phyloP scores from a whole-genome alignment of 1,284 basidiomycete genomes.

The Papiliotrema flavescens region DNA sequence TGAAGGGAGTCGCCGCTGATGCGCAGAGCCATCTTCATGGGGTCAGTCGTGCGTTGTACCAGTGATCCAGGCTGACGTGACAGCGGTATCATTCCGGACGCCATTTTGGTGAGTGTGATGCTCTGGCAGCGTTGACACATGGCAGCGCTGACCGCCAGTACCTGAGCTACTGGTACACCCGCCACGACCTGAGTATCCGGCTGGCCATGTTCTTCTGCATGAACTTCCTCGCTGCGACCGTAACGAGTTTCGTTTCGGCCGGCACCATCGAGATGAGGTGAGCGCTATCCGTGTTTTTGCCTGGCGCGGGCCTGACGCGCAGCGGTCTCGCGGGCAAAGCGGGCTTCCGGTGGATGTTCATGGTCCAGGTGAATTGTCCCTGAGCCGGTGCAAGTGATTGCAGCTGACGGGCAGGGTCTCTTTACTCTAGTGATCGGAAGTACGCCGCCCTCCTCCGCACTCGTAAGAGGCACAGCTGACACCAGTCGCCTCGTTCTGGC shows the following conservation, averaged over 20 bases:
- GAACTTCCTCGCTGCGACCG: constrained; percentile 55
- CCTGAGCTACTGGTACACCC: constrained; percentile 60
- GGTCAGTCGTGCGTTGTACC: no score
- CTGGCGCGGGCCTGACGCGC: no score
- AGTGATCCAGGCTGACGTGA: no score
- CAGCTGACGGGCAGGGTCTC: not conserved
- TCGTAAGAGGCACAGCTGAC: not conserved
- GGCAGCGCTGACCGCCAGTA: no score
- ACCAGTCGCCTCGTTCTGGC: not conserved
- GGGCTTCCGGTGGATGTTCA: constrained; percentile 47
- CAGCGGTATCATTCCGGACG: no score
- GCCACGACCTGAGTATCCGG: constrained; percentile 62
- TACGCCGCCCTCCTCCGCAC: not conserved
- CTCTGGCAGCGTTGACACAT: no score
- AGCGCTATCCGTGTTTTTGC: no score
- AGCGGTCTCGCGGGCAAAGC: constrained; percentile 56
- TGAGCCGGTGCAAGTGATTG: no score
- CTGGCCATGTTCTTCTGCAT: constrained; percentile 64
- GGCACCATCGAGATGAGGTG: constrained; percentile 57
- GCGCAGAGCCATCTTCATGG: not conserved
- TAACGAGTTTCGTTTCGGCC: constrained; percentile 61
- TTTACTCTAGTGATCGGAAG: not conserved
- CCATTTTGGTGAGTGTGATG: no score
- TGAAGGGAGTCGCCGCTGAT: not conserved
- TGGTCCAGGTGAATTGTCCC: constrained; percentile 21